Evolutionary conservation across 768 basidiomycete genomes (phyloP), one percentile per base, ranked within the genome.

Genomic region (Leucocoprinus sp.): DNA sequence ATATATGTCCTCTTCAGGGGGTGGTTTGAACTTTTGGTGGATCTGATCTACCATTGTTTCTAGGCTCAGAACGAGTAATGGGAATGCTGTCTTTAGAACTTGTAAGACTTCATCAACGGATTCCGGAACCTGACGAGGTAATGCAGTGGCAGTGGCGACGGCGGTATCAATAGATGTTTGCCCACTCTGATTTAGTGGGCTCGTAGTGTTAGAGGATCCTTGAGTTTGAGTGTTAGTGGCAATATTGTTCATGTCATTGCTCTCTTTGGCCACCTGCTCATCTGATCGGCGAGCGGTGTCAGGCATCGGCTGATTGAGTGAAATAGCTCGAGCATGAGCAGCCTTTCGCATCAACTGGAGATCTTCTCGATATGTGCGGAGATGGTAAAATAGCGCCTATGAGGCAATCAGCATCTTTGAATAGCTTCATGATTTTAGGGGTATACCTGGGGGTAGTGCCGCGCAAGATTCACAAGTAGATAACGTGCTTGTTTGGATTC

Each of bases 1-100:
- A 64, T 97, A 97, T 5, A 93, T 82, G 52, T 97, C 93, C 64
- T 99, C 96, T 49, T 99, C 96, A 2, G 80, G 75, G 1, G 77
- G 73, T 2, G 86, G 78, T 61, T 96, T 95, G 68, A 97, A 95
- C 42, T 92, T 78, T 48, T 81, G 76, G 17, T 80, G 74, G 52
- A 99, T 86, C 63, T 97, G 93, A 53, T 99, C 96, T 3, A 93
- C 86, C 75, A 97, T 86, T 12, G 91, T 93, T 66, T 99, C 96
- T 72, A 99, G 73, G 46, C 92, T 96, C 17, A 98, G 70, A 23
- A 95, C 89, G 27, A 99, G 75, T 5, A 99, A 74, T 0, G 96
- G 96, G 72, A 93, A 96, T 0, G 90, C 84, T 0, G 95, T 96
- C 67, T 99, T 98, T 55, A 98, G 71, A 28, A 90, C 82, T 58